Percentiles rank a stretch among this genome's conserved stretches.
These are phyloP conservation scores for Leptographium flavum DNA, from an alignment of 2,329 filamentous ascomycete species.

Conservation along the genomic window DNA sequence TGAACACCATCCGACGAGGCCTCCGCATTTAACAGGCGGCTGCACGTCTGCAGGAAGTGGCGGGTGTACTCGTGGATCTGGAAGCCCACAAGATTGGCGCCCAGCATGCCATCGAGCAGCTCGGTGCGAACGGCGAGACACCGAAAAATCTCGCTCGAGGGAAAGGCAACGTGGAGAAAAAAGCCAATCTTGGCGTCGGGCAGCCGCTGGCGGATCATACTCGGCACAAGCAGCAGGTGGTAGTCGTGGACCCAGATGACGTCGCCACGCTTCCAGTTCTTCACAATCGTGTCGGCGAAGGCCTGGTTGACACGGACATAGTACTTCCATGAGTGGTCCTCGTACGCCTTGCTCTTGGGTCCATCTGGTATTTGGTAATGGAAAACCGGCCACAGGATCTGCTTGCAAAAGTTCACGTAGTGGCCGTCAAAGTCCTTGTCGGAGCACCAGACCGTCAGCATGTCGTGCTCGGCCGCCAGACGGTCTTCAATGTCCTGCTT, in stretches of 20 bases:
- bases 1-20: conserved; percentile 79
- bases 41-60: conserved; percentile 93
- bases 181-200: conserved; percentile 93
- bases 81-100: conserved; percentile 84
- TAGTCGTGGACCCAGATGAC: conserved; percentile 95
- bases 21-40: conserved; percentile 77
- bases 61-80: conserved; percentile 87
- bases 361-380: conserved; percentile 97
- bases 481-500: conserved; percentile 74
- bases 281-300: conserved; percentile 80
- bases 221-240: conserved; percentile 76
- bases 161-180: conserved; percentile 89
- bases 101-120: conserved; percentile 81
- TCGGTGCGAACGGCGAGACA: conserved; percentile 79
- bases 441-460: conserved; percentile 69
- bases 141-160: conserved; percentile 89
- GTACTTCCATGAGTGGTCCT: conserved; percentile 92
- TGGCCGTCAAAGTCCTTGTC: conserved; percentile 92
- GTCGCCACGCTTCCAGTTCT: conserved; percentile 87
- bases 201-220: conserved; percentile 77
- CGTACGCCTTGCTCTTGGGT: conserved; percentile 94
- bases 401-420: conserved; percentile 94
- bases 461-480: conserved; percentile 68
- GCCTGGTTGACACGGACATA: conserved; percentile 87
- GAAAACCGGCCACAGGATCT: conserved; percentile 94